Conservation (phyloP, 2,329 filamentous ascomycete genomes). For the Diaporthe sp. region DNA sequence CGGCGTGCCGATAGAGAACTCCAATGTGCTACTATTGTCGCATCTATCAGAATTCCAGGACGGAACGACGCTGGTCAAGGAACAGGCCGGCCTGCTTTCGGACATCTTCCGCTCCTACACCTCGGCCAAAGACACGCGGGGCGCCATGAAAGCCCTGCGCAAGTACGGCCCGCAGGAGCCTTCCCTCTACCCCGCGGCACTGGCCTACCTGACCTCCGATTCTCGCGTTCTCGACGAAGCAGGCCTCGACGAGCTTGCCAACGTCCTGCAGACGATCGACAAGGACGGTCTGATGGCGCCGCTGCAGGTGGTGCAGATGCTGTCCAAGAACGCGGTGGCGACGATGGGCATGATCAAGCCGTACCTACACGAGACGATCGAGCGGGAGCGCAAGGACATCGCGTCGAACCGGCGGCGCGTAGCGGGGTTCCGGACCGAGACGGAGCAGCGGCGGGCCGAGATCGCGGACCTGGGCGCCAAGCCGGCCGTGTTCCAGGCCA, state of each 20-base stretch:
- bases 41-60: slow-evolving; percentile 91
- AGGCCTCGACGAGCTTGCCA: slow-evolving; percentile 83
- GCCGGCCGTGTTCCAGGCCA: slow-evolving; percentile 90
- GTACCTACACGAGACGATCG: slow-evolving; percentile 90
- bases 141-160: slow-evolving; percentile 88
- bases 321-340: slow-evolving; percentile 78
- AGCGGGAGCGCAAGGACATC: slow-evolving; percentile 89
- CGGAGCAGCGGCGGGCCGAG: slow-evolving; percentile 82
- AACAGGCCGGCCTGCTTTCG: slow-evolving; percentile 90
- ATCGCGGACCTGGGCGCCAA: slow-evolving; percentile 82
- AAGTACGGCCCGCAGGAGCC: slow-evolving; percentile 95
- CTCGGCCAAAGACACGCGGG: slow-evolving; percentile 88
- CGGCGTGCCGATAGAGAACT: slow-evolving; percentile 89
- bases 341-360: slow-evolving; percentile 98
- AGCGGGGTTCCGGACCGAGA: slow-evolving; percentile 86
- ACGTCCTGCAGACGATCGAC: slow-evolving; percentile 87
- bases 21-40: slow-evolving; percentile 92
- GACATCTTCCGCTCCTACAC: slow-evolving; percentile 99
- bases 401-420: slow-evolving; percentile 84
- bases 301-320: slow-evolving; percentile 93
- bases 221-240: slow-evolving; percentile 86
- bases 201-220: slow-evolving; percentile 94
- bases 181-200: slow-evolving; percentile 89
- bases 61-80: slow-evolving; percentile 91
- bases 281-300: slow-evolving; percentile 94